Evolutionary conservation across 2,329 filamentous ascomycete species (phyloP), one percentile per base, ranked within the genome.

Genomic region (Onygena corvina): DNA sequence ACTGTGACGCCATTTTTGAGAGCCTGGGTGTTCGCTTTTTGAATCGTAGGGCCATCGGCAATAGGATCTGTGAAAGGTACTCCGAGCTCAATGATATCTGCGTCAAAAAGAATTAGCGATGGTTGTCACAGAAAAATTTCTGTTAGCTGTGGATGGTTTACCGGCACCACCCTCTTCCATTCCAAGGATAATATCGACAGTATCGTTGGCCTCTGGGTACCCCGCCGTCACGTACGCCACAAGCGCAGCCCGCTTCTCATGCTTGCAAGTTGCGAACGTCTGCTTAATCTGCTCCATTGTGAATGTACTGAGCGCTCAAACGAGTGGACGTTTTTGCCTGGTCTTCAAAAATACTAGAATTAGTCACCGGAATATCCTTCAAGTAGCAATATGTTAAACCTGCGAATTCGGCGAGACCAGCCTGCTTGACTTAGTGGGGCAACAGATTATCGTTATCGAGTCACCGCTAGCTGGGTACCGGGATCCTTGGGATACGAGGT

Each of bases 11-110:
- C 87, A 73, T 98, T 90, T 59, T 81, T 71, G 40, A 98, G 80
- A 33, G 92, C 89, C 71, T 81, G 80, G 34, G 87, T 95, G 70
- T 98, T 98, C 56, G 92, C 80, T 55, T 81, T 92, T 72, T 98
- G 92, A 58, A 98, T 96, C 3, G 89, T 95, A 30, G 92, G 92
- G 23, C 92, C 92, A 68, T 98, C 92, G 58, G 90, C 92, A 68
- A 96, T 96, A 51, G 92, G 92, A 66, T 98, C 92, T 61, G 90
- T 95, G 71, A 98, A 98, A 47, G 92, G 92, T 50, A 94, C 81
- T 55, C 90, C 92, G 58, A 98, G 80, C 69, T 98, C 92, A 61
- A 98, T 93, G 53, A 98, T 74, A 67, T 98, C 92, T 87, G 23
- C 21, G 30, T n/a, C n/a, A 23, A 21, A 38, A 18, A 23, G n/a